phyloP scores from a whole-genome alignment of 768 basidiomycete species.

The Melanogaster broomeanus region DNA sequence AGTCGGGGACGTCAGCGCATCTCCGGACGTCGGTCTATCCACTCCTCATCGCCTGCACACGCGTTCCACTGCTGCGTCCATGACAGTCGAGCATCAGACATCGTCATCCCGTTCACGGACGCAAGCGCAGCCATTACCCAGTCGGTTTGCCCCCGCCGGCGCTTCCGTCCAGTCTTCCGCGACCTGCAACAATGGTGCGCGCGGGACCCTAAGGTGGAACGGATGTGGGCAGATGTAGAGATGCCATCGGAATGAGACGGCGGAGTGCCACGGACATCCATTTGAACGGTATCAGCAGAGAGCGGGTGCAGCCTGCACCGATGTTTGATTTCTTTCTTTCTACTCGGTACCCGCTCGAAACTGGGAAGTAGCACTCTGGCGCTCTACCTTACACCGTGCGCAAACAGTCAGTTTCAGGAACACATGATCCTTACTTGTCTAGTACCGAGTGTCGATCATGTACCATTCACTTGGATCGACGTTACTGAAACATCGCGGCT shows the following conservation, averaged over 20 bases:
- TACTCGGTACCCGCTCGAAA: no score
- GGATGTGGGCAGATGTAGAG: slow-evolving; percentile 25
- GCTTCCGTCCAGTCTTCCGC: slow-evolving; percentile 51
- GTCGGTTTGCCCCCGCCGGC: slow-evolving; percentile 27
- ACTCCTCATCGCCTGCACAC: slow-evolving; percentile 23
- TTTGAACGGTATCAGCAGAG: slow-evolving; percentile 2
- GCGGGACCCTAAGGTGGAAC: slow-evolving; percentile 39
- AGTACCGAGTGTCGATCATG: no score
- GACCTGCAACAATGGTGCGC: slow-evolving; percentile 51
- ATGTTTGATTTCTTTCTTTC: no score
- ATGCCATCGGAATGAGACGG: slow-evolving; percentile 15
- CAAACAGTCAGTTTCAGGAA: no score
- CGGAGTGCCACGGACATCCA: slow-evolving; percentile 11
- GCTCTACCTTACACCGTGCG: no score
- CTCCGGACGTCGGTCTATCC: slow-evolving; percentile 17
- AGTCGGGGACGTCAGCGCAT: background rate
- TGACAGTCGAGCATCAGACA: slow-evolving; percentile 26
- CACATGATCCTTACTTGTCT: no score
- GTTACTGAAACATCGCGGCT: no score
- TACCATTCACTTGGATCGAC: no score
- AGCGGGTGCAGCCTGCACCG: no score
- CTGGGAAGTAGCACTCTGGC: no score
- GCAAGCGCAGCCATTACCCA: slow-evolving; percentile 12
- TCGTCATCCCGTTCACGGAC: slow-evolving; percentile 18
- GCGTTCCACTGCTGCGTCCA: slow-evolving; percentile 8